Percentiles rank a stretch among this genome's conserved stretches.
These are phyloP conservation scores for Dactylellina drechsleri DNA, from an alignment of 2,329 filamentous ascomycete genomes.

Conservation along the genomic window DNA sequence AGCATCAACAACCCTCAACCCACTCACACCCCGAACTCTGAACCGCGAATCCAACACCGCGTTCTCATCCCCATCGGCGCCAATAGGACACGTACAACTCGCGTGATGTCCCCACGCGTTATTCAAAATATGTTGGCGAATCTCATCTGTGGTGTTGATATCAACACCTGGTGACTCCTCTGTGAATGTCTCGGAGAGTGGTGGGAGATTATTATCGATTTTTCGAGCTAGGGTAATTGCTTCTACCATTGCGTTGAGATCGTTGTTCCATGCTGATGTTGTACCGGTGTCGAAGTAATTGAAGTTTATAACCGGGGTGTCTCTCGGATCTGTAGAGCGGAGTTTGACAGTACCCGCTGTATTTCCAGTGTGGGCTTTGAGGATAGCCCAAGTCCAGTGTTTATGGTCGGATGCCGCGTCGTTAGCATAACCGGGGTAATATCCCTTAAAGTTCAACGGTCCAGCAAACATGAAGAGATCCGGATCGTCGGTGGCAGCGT, in stretches of 20 bases:
- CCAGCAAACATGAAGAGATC: slow-evolving; percentile 64
- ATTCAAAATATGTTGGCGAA: slow-evolving; percentile 64
- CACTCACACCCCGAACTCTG: slow-evolving; percentile 68
- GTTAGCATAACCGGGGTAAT: slow-evolving; percentile 65
- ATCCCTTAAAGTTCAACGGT: slow-evolving; percentile 57
- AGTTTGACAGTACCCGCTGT: slow-evolving; percentile 71
- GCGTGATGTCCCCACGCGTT: slow-evolving; percentile 70
- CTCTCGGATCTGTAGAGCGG: slow-evolving; percentile 71
- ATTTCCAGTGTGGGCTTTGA: slow-evolving; percentile 74
- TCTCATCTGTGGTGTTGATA: slow-evolving; percentile 5
- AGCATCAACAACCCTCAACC: slow-evolving; percentile 72
- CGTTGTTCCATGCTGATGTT: slow-evolving; percentile 63
- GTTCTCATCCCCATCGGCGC: slow-evolving; percentile 66
- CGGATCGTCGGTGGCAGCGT: slow-evolving; percentile 66
- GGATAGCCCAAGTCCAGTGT: slow-evolving; percentile 66
- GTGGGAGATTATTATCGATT: slow-evolving; percentile 58
- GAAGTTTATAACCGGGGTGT: slow-evolving; percentile 72
- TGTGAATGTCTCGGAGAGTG: slow-evolving; percentile 15
- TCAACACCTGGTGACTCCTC: slow-evolving; percentile 22
- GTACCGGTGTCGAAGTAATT: slow-evolving; percentile 69
- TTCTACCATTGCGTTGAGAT: slow-evolving; percentile 69
- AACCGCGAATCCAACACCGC: slow-evolving; percentile 70
- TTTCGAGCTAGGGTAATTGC: slow-evolving; percentile 67
- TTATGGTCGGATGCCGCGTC: slow-evolving; percentile 64
- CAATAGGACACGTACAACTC: slow-evolving; percentile 68